Evolutionary conservation across 495 filamentous ascomycete genomes (phyloP).

Genomic region (Xylaria curta): DNA sequence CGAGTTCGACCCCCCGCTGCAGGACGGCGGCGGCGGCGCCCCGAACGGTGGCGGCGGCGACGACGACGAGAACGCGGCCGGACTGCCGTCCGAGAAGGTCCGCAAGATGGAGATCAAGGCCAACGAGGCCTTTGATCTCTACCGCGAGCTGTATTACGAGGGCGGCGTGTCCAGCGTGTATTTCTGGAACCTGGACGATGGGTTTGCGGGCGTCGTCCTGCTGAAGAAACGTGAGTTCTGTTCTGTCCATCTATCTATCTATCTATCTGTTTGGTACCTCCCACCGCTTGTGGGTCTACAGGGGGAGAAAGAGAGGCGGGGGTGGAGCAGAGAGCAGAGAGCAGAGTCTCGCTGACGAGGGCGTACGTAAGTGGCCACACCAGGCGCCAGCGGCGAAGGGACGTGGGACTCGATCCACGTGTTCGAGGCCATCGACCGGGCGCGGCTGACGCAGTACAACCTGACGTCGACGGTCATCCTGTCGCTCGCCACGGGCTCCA

Average conservation of each 20-base stretch:
- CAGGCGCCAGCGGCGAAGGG: conserved; percentile 74
- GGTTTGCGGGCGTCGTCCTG: conserved; percentile 94
- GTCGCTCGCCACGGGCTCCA: conserved; percentile 73
- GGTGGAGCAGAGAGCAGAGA: background rate
- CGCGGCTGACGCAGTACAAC: conserved; percentile 92
- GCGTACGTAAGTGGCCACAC: conserved; percentile 54
- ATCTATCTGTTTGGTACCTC: conserved; percentile 1
- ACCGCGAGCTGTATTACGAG: conserved; percentile 97
- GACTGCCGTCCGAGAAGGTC: conserved; percentile 80
- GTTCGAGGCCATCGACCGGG: conserved; percentile 92
- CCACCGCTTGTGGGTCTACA: conserved; percentile 3
- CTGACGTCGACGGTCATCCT: conserved; percentile 97
- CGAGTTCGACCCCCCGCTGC: conserved; percentile 89
- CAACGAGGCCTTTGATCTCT: conserved; percentile 96
- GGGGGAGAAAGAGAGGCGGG: background rate
- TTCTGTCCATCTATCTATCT: background rate
- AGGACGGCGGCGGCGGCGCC: conserved; percentile 50
- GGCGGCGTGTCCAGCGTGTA: conserved; percentile 95
- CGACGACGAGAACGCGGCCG: conserved; percentile 17
- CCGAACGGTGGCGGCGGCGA: conserved; percentile 42
- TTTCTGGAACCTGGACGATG: conserved; percentile 98
- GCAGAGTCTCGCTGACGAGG: background rate
- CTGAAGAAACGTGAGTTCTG: conserved; percentile 82
- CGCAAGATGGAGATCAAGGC: conserved; percentile 91
- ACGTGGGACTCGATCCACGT: conserved; percentile 99